Percentiles rank a stretch among this genome's conserved stretches.
Evolutionary conservation across 1,284 basidiomycete species (phyloP).

Genomic region (Melampsora larici-populina): DNA sequence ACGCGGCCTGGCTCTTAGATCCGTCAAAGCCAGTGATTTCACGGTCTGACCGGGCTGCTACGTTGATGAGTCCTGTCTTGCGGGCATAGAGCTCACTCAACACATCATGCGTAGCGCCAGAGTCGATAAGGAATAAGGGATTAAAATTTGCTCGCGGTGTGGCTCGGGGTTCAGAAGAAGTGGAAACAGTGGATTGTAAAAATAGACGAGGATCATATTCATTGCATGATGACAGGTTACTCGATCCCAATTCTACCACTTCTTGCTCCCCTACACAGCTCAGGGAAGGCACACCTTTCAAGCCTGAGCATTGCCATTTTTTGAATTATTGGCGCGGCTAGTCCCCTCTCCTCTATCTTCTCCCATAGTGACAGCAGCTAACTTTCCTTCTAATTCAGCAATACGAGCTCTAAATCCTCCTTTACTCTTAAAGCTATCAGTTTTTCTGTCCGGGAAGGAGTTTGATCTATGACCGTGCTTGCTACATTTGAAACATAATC

Average conservation of each 20-base stretch:
- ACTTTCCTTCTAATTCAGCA: neutral
- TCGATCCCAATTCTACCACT: neutral
- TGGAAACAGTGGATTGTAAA: neutral
- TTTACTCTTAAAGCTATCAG: neutral
- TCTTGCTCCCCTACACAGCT: neutral
- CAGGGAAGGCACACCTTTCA: slow-evolving; percentile 7
- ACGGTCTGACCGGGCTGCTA: neutral
- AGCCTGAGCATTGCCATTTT: slow-evolving; percentile 6
- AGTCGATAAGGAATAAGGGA: neutral
- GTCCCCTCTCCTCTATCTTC: neutral
- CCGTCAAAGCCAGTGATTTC: too few species aligned
- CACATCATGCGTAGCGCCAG: slow-evolving; percentile 6
- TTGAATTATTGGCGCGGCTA: neutral
- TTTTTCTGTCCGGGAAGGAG: neutral
- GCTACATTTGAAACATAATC: neutral
- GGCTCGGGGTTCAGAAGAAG: neutral
- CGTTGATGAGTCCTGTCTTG: neutral
- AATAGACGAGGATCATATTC: neutral
- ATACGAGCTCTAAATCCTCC: neutral
- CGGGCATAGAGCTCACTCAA: neutral
- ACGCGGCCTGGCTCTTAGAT: neutral
- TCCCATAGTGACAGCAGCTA: too few species aligned
- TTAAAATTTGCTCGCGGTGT: neutral
- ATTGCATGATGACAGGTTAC: neutral
- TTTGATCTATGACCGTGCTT: neutral